Conservation (phyloP, 2,329 filamentous ascomycete genomes). For the Cladophialophora bantiana region DNA sequence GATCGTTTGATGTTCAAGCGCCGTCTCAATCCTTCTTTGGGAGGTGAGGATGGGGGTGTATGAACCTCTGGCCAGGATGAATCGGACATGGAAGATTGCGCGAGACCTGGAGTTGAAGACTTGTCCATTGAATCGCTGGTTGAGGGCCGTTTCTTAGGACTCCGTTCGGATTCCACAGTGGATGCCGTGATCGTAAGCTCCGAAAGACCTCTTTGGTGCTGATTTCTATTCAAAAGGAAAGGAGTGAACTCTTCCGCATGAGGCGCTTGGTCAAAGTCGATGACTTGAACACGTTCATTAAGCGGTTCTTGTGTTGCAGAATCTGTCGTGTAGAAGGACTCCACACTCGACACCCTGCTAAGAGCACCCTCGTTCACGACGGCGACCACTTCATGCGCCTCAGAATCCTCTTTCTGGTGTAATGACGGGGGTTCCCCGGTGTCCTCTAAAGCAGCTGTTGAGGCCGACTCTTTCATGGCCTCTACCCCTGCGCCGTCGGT, state of each 20-base stretch:
- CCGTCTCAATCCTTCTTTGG: conserved; percentile 33
- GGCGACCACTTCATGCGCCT: background rate
- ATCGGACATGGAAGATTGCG: conserved; percentile 51
- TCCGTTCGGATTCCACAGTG: conserved; percentile 29
- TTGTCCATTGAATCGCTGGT: conserved; percentile 29
- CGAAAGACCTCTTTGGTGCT: conserved; percentile 44
- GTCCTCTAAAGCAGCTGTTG: background rate
- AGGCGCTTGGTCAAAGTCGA: conserved; percentile 25
- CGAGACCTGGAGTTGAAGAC: conserved; percentile 55
- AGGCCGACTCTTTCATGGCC: background rate
- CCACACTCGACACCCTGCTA: conserved; percentile 47
- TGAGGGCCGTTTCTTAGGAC: conserved; percentile 18
- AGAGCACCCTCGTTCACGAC: conserved; percentile 26
- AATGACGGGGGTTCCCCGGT: background rate
- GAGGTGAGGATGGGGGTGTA: conserved; percentile 45
- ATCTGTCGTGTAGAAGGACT: conserved; percentile 52
- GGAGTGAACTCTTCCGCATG: conserved; percentile 26
- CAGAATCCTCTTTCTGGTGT: background rate
- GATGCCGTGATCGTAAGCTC: conserved; percentile 43
- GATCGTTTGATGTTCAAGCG: conserved; percentile 35
- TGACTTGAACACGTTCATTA: conserved; percentile 12
- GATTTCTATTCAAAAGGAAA: conserved; percentile 24
- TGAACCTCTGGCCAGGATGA: conserved; percentile 49
- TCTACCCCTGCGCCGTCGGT: background rate
- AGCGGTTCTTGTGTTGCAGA: conserved; percentile 25